Evolutionary conservation across 768 basidiomycete species (phyloP), one percentile per base, ranked within the genome.

Genomic region (Tricholoma terreum): DNA sequence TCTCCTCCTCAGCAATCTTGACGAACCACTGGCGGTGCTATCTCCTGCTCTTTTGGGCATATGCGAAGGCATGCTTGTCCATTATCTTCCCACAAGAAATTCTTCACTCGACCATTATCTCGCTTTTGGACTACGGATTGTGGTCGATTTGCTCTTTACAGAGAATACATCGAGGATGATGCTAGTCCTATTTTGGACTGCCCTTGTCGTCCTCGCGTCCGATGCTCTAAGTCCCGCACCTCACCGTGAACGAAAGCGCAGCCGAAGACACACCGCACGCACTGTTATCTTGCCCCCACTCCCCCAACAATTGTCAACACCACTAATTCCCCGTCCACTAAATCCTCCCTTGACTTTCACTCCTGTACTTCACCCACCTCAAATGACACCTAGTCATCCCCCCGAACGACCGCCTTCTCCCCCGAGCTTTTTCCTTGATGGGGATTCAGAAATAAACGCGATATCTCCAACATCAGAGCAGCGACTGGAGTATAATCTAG

Each of bases 51-150:
- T 78, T 12, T 57, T 81, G 15, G 80, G 80, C 8, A 74, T 90
- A 17, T 91, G 89, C 87, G 89, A 91, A 70, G 89, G 90, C 45
- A 67, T 72, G 27, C 68, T 75, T 17, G 61, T 79, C n/a, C 74
- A 79, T 61, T 74, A 76, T 52, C 65, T 78, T 17, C 54, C 54
- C 10, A 70, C 60, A 21, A 60, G 62, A 43, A 64, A 71, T 6
- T 67, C 68, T 34, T 63, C 68, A 50, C 45, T 75, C 24, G 75
- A 78, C 64, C 74, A 77, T 54, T 71, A 72, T 60, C 70, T 80
- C 19, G 74, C 78, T 36, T 79, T 74, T 54, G 74, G 72, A 30
- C 67, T 81, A 50, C 77, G 79, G 21, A 66, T 80, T 27, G 59
- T 72, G 38, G 64, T 80, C 36, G 80, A 82, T 62, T 63, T 78